Evolutionary conservation across 495 filamentous ascomycete species (phyloP), one percentile per base, ranked within the genome.

Genomic region (Aspergillus funiculosus): DNA sequence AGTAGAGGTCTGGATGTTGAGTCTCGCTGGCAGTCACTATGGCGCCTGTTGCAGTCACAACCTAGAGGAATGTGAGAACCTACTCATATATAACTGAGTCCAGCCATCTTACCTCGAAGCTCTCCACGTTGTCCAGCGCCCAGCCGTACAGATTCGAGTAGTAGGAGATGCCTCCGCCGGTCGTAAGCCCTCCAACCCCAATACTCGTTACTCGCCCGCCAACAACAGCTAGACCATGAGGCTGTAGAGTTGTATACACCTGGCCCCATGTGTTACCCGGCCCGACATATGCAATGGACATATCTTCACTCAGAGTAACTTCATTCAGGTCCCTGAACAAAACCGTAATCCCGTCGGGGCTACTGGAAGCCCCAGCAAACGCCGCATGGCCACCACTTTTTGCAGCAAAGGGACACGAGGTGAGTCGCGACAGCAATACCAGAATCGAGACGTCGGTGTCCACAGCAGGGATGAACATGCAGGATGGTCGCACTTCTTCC

Each of bases 191-290:
- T 11, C 59, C 64, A 5, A 68, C 65, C 2, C 67, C 65, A 36
- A 71, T 64, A 30, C 46, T 50, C 20, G 57, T 56, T 30, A 58
- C 51, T 22, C 61, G 54, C 6, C 63, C 66, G 18, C 66, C 66
- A 13, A 63, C 56, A 38, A 62, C 56, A 6, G 74, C 56, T 3
- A 76, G 46, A 6, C 71, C 68, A 11, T 74, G 46, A 1, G 68
- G 58, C 25, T 73, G 70, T 0, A 87, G 67, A 6, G 56, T 51
- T 0, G 49, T 51, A 46, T 81, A 85, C 1, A 83, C 74, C 39
- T 78, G 18, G 7, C 55, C 40, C 64, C 66, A 69, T 22, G 25
- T 45, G 22, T 61, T 64, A 10, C 66, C 64, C 20, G 66, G 56
- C 1, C 52, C 60, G 24, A 66, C 48, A 1, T 53, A 62, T 3